Conservation (phyloP, 345 rosid species). For the Eucalyptus cloeziana region DNA sequence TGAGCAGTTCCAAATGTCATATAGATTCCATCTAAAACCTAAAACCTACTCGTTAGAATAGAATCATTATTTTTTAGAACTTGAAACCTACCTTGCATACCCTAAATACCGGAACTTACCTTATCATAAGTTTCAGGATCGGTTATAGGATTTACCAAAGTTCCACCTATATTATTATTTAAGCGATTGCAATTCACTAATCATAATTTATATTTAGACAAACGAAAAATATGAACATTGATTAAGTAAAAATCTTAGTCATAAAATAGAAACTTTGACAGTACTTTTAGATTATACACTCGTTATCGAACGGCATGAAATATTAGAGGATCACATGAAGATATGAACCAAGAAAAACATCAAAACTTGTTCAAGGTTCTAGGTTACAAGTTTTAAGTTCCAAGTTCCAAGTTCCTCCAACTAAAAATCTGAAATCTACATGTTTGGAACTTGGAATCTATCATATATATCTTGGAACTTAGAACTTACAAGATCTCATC, state of each 20-base stretch:
- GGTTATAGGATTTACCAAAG: accelerated
- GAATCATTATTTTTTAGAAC: accelerated
- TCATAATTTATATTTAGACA: no score
- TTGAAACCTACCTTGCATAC: accelerated
- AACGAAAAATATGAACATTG: no score
- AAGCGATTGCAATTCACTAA: no score
- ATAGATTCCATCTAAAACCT: accelerated
- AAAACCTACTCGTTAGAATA: accelerated
- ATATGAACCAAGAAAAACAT: no score
- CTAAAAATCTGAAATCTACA: accelerated
- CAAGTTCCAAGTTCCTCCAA: accelerated
- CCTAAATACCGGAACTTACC: no score
- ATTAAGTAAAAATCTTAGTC: no score
- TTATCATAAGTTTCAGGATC: accelerated
- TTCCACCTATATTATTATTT: no score
- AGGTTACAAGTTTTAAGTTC: no score
- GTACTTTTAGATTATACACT: no score
- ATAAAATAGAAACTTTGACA: no score
- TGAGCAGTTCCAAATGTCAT: accelerated
- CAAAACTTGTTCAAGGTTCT: no score
- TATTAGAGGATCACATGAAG: no score
- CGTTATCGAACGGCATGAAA: accelerated
- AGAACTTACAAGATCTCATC: accelerated
- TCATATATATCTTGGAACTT: accelerated
- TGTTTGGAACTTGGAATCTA: accelerated